Conservation (phyloP, 805 yeast genomes). For the Wickerhamomyces bisporus region DNA sequence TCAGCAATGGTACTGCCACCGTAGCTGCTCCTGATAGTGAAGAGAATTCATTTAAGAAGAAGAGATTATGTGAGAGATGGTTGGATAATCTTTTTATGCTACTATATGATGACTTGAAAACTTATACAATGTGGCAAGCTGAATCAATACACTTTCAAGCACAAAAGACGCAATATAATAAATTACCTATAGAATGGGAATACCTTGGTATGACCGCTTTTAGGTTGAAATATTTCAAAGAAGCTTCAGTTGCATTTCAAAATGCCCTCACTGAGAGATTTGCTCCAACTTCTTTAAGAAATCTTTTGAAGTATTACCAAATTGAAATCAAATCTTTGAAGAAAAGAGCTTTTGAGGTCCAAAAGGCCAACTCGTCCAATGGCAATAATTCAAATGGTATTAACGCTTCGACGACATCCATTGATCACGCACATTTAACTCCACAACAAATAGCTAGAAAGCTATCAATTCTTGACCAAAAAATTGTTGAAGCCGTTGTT, state of each 20-base stretch:
- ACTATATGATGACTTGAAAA: constrained; percentile 66
- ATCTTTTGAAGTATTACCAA: constrained; percentile 61
- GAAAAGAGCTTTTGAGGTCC: constrained; percentile 17
- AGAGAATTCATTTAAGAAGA: constrained; percentile 48
- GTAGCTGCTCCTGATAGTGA: constrained; percentile 3
- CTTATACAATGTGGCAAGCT: constrained; percentile 91
- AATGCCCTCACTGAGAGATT: constrained; percentile 70
- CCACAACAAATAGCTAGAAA: constrained; percentile 28
- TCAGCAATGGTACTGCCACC: not conserved
- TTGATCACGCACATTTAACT: constrained; percentile 13
- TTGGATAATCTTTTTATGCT: constrained; percentile 65
- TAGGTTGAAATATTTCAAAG: constrained; percentile 80
- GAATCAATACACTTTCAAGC: constrained; percentile 86
- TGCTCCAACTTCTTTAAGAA: constrained; percentile 73
- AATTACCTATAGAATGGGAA: constrained; percentile 88
- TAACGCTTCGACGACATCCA: constrained; percentile 3
- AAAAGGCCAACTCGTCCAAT: constrained; percentile 21
- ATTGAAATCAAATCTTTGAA: constrained; percentile 36
- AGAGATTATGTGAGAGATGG: constrained; percentile 71
- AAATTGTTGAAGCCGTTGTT: constrained; percentile 61
- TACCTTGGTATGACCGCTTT: constrained; percentile 79
- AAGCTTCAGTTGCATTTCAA: constrained; percentile 81
- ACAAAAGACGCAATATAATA: constrained; percentile 74
- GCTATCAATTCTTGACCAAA: constrained; percentile 31
- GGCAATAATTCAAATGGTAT: constrained; percentile 22